Base-by-base conservation (phyloP, 2,329 filamentous ascomycete genomes). In the Claviceps sp. region DNA sequence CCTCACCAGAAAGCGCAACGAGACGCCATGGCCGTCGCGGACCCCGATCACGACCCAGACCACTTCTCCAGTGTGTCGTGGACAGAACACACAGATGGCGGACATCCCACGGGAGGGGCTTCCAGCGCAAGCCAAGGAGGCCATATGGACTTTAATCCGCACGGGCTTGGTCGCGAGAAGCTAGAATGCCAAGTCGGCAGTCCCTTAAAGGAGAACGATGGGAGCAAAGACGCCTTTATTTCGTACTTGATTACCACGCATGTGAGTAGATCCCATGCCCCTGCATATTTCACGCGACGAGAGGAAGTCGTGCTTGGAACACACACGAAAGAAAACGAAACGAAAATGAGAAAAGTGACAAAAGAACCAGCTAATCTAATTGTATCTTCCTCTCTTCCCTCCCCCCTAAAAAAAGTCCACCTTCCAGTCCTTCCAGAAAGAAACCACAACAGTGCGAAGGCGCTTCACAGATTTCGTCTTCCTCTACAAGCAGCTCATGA, bases 381-480 rank as follows among this genome's bases (percentile, higher is more conserved):
- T 4, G 37, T 14, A 16, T 14, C 37, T 16, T 40, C n/a, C 37
- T n/a, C 11, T 7, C 37, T 3, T 2, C 14, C 6, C 37, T 2
- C n/a, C 2, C 37, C 6, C 13, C 13, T 1, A 7, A 30, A 3
- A 18, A 11, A 52, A 95, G 89, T 95, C 90, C 57, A 89, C 94
- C 61, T 97, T 97, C 70, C 84, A 89, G 59, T 86, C 89, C 57
- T 98, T 97, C 69, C 85, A 93, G 67, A 88, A 84, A 65, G 74
- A 86, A 38, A 81, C 83, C 20, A 89, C 88, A 56, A 76, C 77
- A 26, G 85, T 95, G 56, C 86, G 93, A 56, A 82, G 93, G 59
- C 88, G 93, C 63, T 98, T 96, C 71, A 97, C 91, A 60, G 93
- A 98, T 72, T 98, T 98, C 65, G 85, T 94, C 60, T 98, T 95